Evolutionary conservation across 2,329 filamentous ascomycete genomes (phyloP), one percentile per base, ranked within the genome.

Genomic region (Calonectria fujianensis): DNA sequence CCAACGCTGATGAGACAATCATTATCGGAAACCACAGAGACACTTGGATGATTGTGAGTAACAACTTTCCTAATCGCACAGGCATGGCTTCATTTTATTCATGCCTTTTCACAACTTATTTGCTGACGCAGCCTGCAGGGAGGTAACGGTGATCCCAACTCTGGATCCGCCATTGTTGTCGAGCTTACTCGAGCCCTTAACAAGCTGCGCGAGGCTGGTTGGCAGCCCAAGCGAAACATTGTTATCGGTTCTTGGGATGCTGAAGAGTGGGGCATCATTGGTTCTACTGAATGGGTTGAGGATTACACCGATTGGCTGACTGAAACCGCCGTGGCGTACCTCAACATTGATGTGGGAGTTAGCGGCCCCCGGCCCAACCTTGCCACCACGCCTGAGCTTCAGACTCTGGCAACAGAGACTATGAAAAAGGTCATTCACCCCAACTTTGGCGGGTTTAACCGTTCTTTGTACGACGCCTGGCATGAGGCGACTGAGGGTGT

Each of bases 281-380:
- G 95, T 1, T 95, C 93, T 4, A 96, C 94, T 0, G 95, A 97
- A 81, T 97, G 94, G 94, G 94, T 97, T 0, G 95, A 97, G 81
- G 95, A 97, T 73, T 93, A 95, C 74, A 84, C 95, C 1, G 91
- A 93, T 0, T 97, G 94, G 94, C 89, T 97, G 1, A 90, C 89
- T 0, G 89, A 91, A 20, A 91, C 92, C 0, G 92, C 93, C 10
- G 90, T 97, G 66, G 91, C 94, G 0, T 97, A 97, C 79, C 86
- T 97, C 69, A 97, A 97, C 80, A 92, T 97, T 35, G 95, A 97
- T 80, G 92, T 95, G 9, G 94, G 91, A 4, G 82, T 86, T 1
- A 83, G 85, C 2, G 94, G 95, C 0, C 89, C 90, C 0, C 77
- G 87, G 10, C 93, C 94, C 67, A 84, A 84, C 16, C 87, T 91